Conservation (phyloP, 257 asterid species). For the Fraxinus americana region DNA sequence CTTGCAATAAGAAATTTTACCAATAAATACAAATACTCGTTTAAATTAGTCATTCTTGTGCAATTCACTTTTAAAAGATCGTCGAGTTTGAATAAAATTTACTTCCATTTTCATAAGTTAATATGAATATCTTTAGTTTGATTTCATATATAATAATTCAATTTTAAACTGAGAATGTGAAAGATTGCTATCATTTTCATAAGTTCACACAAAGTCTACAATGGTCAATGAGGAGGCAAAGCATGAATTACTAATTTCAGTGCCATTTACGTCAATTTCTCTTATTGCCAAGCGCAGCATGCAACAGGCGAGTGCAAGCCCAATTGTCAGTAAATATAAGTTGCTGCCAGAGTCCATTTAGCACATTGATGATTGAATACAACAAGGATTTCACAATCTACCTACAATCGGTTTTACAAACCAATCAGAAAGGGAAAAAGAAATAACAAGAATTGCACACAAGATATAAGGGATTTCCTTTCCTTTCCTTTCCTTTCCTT, state of each 20-base stretch:
- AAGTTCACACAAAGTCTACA: too few species aligned
- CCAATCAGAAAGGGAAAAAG: not conserved
- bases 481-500: conserved; percentile 11
- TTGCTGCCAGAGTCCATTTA: not conserved
- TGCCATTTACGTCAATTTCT: not conserved
- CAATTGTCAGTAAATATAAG: not conserved
- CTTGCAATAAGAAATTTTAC: too few species aligned
- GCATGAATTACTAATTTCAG: not conserved
- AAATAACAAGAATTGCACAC: not conserved
- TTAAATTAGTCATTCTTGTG: too few species aligned
- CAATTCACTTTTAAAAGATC: too few species aligned
- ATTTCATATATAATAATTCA: too few species aligned
- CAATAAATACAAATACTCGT: too few species aligned
- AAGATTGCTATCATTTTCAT: too few species aligned
- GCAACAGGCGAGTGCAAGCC: not conserved
- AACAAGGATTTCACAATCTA: not conserved
- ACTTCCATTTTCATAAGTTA: too few species aligned
- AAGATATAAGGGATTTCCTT: not conserved
- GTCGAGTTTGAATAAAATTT: too few species aligned
- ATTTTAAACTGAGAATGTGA: too few species aligned
- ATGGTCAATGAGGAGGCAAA: too few species aligned
- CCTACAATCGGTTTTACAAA: not conserved
- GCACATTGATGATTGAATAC: not conserved
- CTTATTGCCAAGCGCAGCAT: not conserved
- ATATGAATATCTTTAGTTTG: too few species aligned